These are phyloP conservation scores for Coix lacrymajobi DNA, from an alignment of 176 grass and related monocot species.

Conservation along the genomic window DNA sequence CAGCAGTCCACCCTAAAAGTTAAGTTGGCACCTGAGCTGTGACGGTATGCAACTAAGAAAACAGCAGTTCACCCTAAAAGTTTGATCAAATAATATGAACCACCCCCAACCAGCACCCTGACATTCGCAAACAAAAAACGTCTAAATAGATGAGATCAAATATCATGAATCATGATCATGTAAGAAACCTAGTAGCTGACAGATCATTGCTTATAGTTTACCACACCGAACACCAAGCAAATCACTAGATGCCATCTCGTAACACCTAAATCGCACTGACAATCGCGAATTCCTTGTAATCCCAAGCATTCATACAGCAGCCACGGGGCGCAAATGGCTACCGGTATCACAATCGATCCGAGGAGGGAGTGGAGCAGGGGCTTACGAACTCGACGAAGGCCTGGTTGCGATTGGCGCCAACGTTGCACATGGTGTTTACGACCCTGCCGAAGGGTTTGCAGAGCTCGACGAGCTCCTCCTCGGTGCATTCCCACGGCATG, in stretches of 20 bases:
- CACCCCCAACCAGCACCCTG: background rate
- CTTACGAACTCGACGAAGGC: slow-evolving; percentile 96
- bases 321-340: background rate
- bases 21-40: too few species aligned
- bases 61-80: background rate
- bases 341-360: background rate
- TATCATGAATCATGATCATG: background rate
- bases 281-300: background rate
- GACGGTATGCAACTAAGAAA: background rate
- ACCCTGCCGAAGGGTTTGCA: slow-evolving; percentile 88
- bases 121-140: background rate
- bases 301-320: background rate
- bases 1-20: background rate
- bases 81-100: background rate
- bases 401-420: slow-evolving; percentile 94
- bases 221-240: background rate
- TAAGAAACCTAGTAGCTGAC: background rate
- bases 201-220: background rate
- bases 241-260: background rate
- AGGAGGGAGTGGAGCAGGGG: background rate
- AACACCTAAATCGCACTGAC: background rate
- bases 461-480: slow-evolving; percentile 90
- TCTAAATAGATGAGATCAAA: background rate
- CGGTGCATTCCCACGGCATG: slow-evolving; percentile 93
- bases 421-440: slow-evolving; percentile 97